These are phyloP conservation scores for Trichoderma erinaceum DNA, from an alignment of 495 filamentous ascomycete species.

Conservation along the genomic window DNA sequence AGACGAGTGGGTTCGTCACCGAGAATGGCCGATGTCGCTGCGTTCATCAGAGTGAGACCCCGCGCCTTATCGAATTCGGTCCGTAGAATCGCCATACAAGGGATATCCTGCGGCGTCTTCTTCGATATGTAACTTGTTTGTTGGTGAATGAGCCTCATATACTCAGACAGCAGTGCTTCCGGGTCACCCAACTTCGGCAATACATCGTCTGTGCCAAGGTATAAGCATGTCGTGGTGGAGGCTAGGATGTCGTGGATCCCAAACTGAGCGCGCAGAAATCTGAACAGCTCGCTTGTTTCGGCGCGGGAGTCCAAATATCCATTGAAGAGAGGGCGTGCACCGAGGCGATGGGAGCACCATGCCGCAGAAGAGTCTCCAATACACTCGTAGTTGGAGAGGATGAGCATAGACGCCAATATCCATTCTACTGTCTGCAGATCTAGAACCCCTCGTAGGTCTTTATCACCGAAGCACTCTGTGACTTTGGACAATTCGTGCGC, in stretches of 20 bases:
- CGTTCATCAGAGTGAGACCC: background rate
- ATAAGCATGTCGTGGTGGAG: background rate
- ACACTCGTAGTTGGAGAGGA: background rate
- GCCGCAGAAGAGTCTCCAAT: background rate
- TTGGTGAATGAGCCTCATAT: background rate
- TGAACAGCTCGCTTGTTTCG: background rate
- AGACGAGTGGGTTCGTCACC: slow-evolving; percentile 17
- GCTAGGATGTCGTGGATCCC: background rate
- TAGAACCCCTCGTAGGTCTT: background rate
- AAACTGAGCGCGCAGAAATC: background rate
- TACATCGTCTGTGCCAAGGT: background rate
- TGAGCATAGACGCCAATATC: background rate
- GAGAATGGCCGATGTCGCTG: background rate
- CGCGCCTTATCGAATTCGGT: background rate
- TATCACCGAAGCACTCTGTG: background rate
- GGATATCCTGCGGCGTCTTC: background rate
- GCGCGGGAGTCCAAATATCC: background rate
- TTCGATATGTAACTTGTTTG: background rate
- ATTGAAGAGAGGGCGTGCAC: background rate
- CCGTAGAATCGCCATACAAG: background rate
- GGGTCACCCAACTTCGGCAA: background rate
- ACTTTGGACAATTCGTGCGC: background rate
- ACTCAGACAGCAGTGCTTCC: background rate
- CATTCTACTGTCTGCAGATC: background rate
- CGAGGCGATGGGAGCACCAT: background rate